Evolutionary conservation across 495 filamentous ascomycete species (phyloP), one percentile per base, ranked within the genome.

Genomic region (Penicillium turbatum): DNA sequence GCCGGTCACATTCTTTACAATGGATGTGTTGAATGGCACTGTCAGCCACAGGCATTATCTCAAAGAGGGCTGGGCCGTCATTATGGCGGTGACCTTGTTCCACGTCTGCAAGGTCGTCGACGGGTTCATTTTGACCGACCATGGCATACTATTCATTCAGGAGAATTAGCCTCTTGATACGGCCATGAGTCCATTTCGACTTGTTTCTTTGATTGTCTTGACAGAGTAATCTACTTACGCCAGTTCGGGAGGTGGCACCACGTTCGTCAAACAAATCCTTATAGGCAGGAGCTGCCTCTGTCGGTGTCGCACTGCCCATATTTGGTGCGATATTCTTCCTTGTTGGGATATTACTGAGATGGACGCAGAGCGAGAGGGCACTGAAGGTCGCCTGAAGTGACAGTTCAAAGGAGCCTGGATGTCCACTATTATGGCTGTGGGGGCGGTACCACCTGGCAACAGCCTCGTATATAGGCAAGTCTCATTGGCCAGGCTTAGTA

Each of bases 1-100:
- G 54, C 3, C 44, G 30, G 24, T 60, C 57, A 43, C 57, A 60
- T 9, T 53, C 57, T 12, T 42, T 31, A 38, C 57, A 60, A 29
- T 60, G 57, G 16, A 42, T 27, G 27, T 60, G 57, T 24, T 54
- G 40, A 21, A 30, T 17, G 0, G 26, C 12, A 8, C 26, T 29
- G n/a, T 15, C 21, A 3, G 2, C 21, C 13, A 12, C 6, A 15
- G 7, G 15, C 0, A 16, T 12, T 12, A 35, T 7, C 11, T 16
- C 19, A 27, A 40, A 27, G 29, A 36, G 26, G 26, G 24, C 35
- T 15, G 48, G 27, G 6, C 19, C 17, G 5, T 12, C 16, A 9
- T 41, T 17, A 31, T 40, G 26, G 15, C 27, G 47, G 15, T 42
- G 48, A 12, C 38, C 49, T 19, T 51, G 49, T 27, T 51, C 49